These are phyloP conservation scores for Celoporthe dispersa DNA, from an alignment of 2,329 filamentous ascomycete genomes.

Conservation along the genomic window DNA sequence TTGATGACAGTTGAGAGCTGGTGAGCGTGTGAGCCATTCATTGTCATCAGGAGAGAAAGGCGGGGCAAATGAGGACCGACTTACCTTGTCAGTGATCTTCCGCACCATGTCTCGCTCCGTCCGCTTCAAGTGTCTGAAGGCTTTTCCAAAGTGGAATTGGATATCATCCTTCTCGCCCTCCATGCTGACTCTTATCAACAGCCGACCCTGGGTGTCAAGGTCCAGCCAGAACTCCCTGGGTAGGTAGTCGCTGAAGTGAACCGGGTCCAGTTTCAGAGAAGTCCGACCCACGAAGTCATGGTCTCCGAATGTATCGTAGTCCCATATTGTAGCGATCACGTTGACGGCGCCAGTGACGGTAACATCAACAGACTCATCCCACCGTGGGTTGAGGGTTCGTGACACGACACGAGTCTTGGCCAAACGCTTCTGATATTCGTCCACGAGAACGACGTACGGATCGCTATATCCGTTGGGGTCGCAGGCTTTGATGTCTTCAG, in stretches of 20 bases:
- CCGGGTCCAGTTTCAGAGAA: slow-evolving; percentile 97
- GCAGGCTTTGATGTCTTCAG: slow-evolving; percentile 96
- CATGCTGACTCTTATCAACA: slow-evolving; percentile 94
- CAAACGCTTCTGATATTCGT: slow-evolving; percentile 96
- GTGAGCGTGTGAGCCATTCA: slow-evolving; percentile 6
- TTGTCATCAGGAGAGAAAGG: not conserved
- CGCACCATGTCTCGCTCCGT: slow-evolving; percentile 98
- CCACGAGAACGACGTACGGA: slow-evolving; percentile 94
- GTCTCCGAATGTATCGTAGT: slow-evolving; percentile 95
- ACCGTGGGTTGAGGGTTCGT: slow-evolving; percentile 87
- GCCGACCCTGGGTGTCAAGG: slow-evolving; percentile 88
- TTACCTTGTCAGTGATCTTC: slow-evolving; percentile 95
- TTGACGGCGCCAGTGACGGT: slow-evolving; percentile 90
- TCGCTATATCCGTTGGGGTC: slow-evolving; percentile 94
- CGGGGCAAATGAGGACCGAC: slow-evolving; percentile 31
- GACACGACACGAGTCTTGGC: slow-evolving; percentile 94
- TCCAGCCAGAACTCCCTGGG: slow-evolving; percentile 98
- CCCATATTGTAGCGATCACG: slow-evolving; percentile 96
- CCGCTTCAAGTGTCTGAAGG: slow-evolving; percentile 91
- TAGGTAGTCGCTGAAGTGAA: slow-evolving; percentile 94
- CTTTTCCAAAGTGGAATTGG: slow-evolving; percentile 97
- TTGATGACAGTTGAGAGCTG: slow-evolving; percentile 93
- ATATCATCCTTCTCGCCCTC: slow-evolving; percentile 98
- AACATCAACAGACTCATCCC: slow-evolving; percentile 97
- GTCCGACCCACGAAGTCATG: slow-evolving; percentile 97